A percentile compares a stretch with the other conserved stretches of the same genome.
Evolutionary conservation across 345 rosid genomes (phyloP).

Genomic region (Dovyalis caffra): DNA sequence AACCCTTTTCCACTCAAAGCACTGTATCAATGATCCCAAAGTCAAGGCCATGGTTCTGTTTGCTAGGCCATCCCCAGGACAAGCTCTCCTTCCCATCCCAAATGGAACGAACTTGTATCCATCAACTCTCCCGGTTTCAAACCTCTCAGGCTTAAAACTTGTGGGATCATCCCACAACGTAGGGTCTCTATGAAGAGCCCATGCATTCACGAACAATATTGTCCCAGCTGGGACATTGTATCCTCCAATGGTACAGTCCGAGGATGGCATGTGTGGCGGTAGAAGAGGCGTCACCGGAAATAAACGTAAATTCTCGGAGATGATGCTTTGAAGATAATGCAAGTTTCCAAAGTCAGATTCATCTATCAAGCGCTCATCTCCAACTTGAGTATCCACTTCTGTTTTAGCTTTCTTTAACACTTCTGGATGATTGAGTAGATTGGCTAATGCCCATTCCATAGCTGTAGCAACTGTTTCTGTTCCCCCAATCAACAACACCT

Average conservation of each 20-base stretch:
- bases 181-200: not conserved
- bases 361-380: not conserved
- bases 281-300: not conserved
- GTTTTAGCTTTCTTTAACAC: not conserved
- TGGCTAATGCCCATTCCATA: not conserved
- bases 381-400: not conserved
- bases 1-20: slow-evolving; percentile 22
- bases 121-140: not conserved
- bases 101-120: slow-evolving; percentile 9
- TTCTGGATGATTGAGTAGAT: not conserved
- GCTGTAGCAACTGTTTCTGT: not conserved
- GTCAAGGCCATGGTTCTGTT: slow-evolving; percentile 15
- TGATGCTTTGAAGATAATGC: not conserved
- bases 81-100: slow-evolving; percentile 15
- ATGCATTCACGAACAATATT: not conserved
- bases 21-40: slow-evolving; percentile 26
- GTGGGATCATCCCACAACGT: not conserved
- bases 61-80: slow-evolving; percentile 13
- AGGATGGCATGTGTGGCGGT: not conserved
- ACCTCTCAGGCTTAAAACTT: slow-evolving; percentile 17
- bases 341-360: not conserved
- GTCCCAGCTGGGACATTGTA: not conserved
- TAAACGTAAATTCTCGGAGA: not conserved
- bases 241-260: not conserved
- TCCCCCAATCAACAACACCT: not conserved